Evolutionary conservation across 768 basidiomycete species (phyloP), one percentile per base, ranked within the genome.

Genomic region (Trametes coccinea): DNA sequence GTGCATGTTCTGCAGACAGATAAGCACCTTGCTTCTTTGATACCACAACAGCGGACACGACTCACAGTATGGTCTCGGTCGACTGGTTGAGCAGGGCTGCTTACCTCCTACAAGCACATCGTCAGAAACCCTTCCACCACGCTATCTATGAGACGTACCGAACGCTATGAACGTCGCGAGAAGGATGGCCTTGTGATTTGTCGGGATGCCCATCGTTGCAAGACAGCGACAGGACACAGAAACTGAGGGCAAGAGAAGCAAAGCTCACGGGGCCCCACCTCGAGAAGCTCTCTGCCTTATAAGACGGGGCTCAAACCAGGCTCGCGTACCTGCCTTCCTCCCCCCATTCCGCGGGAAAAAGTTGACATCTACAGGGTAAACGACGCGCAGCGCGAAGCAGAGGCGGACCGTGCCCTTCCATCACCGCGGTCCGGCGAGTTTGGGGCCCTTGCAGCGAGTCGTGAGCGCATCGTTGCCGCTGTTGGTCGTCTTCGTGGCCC

Each of bases 161-260:
- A 90, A 90, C 22, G 88, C 88, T 66, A 89, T 84, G 74, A 90
- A 90, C 39, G 84, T 76, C 43, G 87, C 87, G 51, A 90, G 77
- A 39, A 84, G 75, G 45, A 89, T 82, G 9, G 87, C 86, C 72
- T 80, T 82, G 56, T 74, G 79, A 71, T 85, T 89, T n/a, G 81
- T 86, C 44, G 85, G 83, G 59, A 85, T 76, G 53, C 82, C 84
- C 71, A 71, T 73, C 33, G 57, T 61, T 13, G 64, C 47, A 43
- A 56, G 39, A 34, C 13, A 3, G 39, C n/a, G 27, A 30, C 31
- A 34, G 22, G 39, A 47, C n/a, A 45, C n/a, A 22, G 39, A 57
- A 30, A 27, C 17, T 31, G 22, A 41, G 57, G 60, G 55, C 55
- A 54, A 56, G 54, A 40, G 59, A 60, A 56, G 59, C 59, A 60